Evolutionary conservation across 2,329 filamentous ascomycete species (phyloP).

Genomic region (Teratosphaeria zuluensis): DNA sequence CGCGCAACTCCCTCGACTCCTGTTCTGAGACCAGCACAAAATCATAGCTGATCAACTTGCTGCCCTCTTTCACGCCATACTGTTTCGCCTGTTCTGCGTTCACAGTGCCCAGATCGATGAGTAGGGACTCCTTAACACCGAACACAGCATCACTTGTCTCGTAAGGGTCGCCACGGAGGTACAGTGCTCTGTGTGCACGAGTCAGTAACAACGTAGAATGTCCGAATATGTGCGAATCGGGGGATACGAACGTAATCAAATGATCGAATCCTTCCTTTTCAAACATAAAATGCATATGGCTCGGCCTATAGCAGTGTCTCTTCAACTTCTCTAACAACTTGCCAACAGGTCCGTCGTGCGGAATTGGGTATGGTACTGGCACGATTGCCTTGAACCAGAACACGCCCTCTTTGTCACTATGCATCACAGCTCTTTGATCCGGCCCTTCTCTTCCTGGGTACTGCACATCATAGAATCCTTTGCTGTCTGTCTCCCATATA

Average conservation of each 20-base stretch:
- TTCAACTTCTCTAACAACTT: constrained; percentile 54
- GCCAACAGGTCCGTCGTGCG: constrained; percentile 74
- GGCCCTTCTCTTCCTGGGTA: constrained; percentile 54
- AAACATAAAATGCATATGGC: constrained; percentile 86
- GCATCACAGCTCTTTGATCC: constrained; percentile 63
- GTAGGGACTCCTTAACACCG: constrained; percentile 70
- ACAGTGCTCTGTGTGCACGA: constrained; percentile 51
- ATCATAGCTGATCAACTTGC: constrained; percentile 49
- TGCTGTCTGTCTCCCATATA: constrained; percentile 76
- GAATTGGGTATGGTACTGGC: constrained; percentile 78
- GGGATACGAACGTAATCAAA: constrained; percentile 62
- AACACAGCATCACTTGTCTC: constrained; percentile 80
- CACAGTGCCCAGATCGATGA: constrained; percentile 54
- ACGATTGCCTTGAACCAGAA: constrained; percentile 84
- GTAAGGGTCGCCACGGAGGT: constrained; percentile 68
- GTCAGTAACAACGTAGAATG: constrained; percentile 6
- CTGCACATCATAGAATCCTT: constrained; percentile 77
- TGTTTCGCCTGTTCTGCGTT: constrained; percentile 43
- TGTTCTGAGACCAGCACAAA: constrained; percentile 67
- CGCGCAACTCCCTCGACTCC: constrained; percentile 57
- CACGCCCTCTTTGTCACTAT: constrained; percentile 57
- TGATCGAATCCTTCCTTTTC: constrained; percentile 68
- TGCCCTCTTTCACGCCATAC: constrained; percentile 56
- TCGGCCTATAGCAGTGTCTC: constrained; percentile 69
- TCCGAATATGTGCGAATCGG: background rate